A percentile compares a stretch with the other conserved stretches of the same genome.
Conservation (phyloP, 2,329 filamentous ascomycete species). For the Calonectria fujianensis region DNA sequence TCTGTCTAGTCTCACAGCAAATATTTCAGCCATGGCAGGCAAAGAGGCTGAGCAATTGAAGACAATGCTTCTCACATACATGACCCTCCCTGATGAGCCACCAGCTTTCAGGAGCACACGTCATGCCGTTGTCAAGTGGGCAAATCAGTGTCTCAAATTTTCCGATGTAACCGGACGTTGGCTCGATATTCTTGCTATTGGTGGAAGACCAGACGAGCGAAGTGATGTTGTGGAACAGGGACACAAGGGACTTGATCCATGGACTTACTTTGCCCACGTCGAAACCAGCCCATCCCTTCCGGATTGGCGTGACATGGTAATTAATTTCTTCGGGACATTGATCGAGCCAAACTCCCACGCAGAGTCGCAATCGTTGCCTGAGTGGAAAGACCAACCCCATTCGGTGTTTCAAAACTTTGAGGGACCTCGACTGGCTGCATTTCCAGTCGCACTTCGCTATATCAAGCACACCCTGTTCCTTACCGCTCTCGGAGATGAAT, state of each 20-base stretch:
- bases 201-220: slow-evolving; percentile 79
- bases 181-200: slow-evolving; percentile 90
- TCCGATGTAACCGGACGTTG: slow-evolving; percentile 86
- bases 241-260: slow-evolving; percentile 86
- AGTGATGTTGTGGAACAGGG: slow-evolving; percentile 94
- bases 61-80: slow-evolving; percentile 80
- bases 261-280: slow-evolving; percentile 69
- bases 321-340: slow-evolving; percentile 67
- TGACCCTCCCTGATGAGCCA: slow-evolving; percentile 71
- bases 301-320: slow-evolving; percentile 71
- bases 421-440: slow-evolving; percentile 71
- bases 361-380: slow-evolving; percentile 57
- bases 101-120: slow-evolving; percentile 82
- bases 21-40: slow-evolving; percentile 62
- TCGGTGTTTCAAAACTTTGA: slow-evolving; percentile 68
- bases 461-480: slow-evolving; percentile 74
- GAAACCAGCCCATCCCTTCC: slow-evolving; percentile 65
- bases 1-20: slow-evolving; percentile 81
- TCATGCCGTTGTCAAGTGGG: slow-evolving; percentile 90
- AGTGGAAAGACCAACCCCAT: slow-evolving; percentile 34
- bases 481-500: slow-evolving; percentile 66
- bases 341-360: slow-evolving; percentile 60
- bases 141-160: slow-evolving; percentile 90
- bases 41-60: slow-evolving; percentile 61
- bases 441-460: slow-evolving; percentile 82